Conservation (phyloP, 106 monocot species). For the Dendrobium huoshanense region DNA sequence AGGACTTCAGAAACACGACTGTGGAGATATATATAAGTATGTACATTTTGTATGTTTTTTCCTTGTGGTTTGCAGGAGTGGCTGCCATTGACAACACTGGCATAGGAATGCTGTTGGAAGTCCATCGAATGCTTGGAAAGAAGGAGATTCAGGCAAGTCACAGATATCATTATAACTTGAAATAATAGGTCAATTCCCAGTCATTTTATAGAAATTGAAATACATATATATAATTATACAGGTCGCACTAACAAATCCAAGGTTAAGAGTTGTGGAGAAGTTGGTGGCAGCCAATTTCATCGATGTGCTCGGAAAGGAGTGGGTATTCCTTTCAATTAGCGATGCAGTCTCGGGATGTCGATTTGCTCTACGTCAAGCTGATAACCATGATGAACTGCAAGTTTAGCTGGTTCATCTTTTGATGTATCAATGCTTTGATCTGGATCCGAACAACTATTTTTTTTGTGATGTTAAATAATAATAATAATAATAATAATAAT, state of each 20-base stretch:
- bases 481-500: no score
- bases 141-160: conserved; percentile 16
- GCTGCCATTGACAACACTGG: conserved; percentile 20
- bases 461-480: no score
- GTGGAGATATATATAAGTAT: no score
- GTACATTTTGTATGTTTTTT: not conserved
- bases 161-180: not conserved
- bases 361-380: conserved; percentile 2
- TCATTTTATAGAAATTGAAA: not conserved
- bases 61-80: conserved; percentile 12
- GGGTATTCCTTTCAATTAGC: conserved; percentile 15
- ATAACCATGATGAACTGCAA: not conserved
- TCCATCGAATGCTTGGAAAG: conserved; percentile 12
- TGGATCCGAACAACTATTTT: no score
- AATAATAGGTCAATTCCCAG: not conserved
- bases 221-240: not conserved
- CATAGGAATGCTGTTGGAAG: conserved; percentile 11
- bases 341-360: conserved; percentile 13
- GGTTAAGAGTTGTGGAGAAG: conserved; percentile 22
- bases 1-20: no score
- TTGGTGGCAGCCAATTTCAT: conserved; percentile 7
- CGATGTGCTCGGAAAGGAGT: conserved; percentile 15
- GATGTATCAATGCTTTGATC: no score
- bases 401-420: no score
- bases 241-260: conserved; percentile 19